phyloP scores from a whole-genome alignment of 495 filamentous ascomycete genomes.

The Podospora sp. region DNA sequence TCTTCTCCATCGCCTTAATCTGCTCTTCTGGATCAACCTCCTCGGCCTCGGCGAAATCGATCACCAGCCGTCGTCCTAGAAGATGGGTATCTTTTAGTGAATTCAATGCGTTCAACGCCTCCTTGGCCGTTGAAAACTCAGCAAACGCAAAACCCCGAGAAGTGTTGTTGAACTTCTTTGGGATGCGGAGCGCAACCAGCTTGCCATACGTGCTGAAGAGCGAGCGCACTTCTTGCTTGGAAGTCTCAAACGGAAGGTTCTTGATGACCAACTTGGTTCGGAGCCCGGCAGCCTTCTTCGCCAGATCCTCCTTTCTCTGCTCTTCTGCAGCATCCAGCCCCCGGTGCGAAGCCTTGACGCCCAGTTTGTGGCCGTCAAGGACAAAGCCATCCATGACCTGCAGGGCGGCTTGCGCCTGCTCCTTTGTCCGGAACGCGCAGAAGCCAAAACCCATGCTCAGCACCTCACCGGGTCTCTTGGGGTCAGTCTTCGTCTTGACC shows the following conservation, averaged over 20 bases:
- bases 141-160: constrained; percentile 96
- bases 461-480: constrained; percentile 77
- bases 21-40: constrained; percentile 90
- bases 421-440: constrained; percentile 78
- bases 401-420: constrained; percentile 74
- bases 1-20: constrained; percentile 94
- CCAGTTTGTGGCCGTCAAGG: constrained; percentile 81
- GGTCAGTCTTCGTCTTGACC: constrained; percentile 85
- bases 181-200: constrained; percentile 86
- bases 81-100: constrained; percentile 92
- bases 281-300: constrained; percentile 71
- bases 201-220: constrained; percentile 89
- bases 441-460: constrained; percentile 98
- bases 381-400: constrained; percentile 82
- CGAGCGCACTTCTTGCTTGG: constrained; percentile 84
- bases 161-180: constrained; percentile 86
- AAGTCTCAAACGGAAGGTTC: constrained; percentile 94
- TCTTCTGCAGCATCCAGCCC: constrained; percentile 85
- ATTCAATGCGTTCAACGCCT: constrained; percentile 91
- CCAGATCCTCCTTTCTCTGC: constrained; percentile 73
- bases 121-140: constrained; percentile 87
- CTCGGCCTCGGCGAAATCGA: constrained; percentile 87
- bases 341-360: constrained; percentile 81
- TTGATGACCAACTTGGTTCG: constrained; percentile 96
- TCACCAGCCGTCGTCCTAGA: constrained; percentile 80